A percentile compares a stretch with the other conserved stretches of the same genome.
phyloP scores from a whole-genome alignment of 176 grass and related monocot species.

The Tillandsia leiboldiana region DNA sequence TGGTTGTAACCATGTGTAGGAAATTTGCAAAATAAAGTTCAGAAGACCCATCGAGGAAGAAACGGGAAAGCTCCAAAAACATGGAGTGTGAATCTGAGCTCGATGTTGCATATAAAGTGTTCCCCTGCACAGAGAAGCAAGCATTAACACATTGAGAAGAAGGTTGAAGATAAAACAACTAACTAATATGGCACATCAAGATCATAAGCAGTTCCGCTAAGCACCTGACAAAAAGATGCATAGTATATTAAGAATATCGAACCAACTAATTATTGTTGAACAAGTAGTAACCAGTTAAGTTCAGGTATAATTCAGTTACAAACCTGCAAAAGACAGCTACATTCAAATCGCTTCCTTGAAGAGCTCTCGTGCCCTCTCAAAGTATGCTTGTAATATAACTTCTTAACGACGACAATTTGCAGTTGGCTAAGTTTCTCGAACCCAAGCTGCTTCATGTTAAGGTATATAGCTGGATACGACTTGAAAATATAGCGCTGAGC shows the following conservation, averaged over 20 bases:
- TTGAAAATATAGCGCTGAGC: slow-evolving; percentile 84
- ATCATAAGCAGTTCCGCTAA: background rate
- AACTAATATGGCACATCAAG: slow-evolving; percentile 20
- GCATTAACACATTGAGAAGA: slow-evolving; percentile 7
- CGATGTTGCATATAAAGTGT: slow-evolving; percentile 44
- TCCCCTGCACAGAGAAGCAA: slow-evolving; percentile 59
- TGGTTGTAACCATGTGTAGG: slow-evolving; percentile 79
- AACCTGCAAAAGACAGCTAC: slow-evolving; percentile 76
- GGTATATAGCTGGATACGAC: slow-evolving; percentile 46
- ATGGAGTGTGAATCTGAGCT: slow-evolving; percentile 59
- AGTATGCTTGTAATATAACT: slow-evolving; percentile 66
- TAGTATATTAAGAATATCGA: no score
- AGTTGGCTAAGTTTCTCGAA: slow-evolving; percentile 44
- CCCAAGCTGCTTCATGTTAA: slow-evolving; percentile 49
- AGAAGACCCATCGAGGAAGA: slow-evolving; percentile 84
- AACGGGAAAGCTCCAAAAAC: slow-evolving; percentile 76
- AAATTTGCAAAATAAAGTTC: slow-evolving; percentile 83
- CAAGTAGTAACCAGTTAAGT: background rate
- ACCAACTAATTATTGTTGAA: background rate
- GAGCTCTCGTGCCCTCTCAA: slow-evolving; percentile 44
- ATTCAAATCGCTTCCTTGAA: slow-evolving; percentile 57
- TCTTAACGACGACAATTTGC: slow-evolving; percentile 58
- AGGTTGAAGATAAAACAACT: slow-evolving; percentile 3
- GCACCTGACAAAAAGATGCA: no score
- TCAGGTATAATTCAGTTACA: background rate